These are phyloP conservation scores for Monotropa hypopitys DNA, from an alignment of 179 eudicot genomes.

Conservation along the genomic window DNA sequence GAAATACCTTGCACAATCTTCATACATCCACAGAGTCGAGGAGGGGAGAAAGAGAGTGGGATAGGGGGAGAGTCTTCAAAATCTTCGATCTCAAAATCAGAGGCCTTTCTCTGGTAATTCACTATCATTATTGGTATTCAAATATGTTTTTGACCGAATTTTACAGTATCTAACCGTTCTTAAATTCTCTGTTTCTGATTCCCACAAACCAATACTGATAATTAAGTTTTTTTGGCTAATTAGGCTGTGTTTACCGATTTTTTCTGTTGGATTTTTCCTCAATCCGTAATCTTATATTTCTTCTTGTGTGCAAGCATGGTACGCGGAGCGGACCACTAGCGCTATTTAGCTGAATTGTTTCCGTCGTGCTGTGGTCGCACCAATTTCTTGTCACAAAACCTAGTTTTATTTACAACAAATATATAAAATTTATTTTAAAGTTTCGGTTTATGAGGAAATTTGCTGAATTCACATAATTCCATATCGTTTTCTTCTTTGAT, in stretches of 20 bases:
- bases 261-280: background rate
- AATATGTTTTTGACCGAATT: background rate
- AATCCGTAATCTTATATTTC: background rate
- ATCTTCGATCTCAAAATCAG: slow-evolving; percentile 1
- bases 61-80: background rate
- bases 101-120: slow-evolving; percentile 1
- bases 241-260: background rate
- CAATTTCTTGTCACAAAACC: background rate
- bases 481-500: background rate
- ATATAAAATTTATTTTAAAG: background rate
- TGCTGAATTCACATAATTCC: background rate
- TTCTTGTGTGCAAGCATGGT: no score
- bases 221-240: background rate
- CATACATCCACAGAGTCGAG: background rate
- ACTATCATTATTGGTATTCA: no score
- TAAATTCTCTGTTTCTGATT: background rate
- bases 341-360: background rate
- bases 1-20: background rate
- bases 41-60: background rate
- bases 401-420: background rate
- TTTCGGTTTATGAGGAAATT: background rate
- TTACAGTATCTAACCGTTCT: background rate
- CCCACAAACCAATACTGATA: no score
- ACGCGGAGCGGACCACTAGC: background rate
- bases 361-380: background rate